Evolutionary conservation across 2,329 filamentous ascomycete genomes (phyloP).

Genomic region (Microcyclospora pomicola): DNA sequence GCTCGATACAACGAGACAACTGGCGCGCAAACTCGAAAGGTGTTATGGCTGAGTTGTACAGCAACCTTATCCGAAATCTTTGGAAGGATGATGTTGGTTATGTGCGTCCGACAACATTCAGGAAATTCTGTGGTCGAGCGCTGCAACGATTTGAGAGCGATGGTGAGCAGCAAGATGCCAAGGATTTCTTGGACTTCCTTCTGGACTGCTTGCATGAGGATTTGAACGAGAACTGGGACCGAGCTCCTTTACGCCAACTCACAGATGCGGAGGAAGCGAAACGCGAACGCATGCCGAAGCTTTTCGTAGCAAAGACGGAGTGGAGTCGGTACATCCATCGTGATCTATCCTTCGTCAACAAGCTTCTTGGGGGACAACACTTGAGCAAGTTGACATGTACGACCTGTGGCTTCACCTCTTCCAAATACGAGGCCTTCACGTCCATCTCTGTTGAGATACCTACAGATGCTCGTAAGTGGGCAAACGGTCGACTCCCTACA

Average conservation of each 20-base stretch:
- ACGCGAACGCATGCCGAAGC: slow-evolving; percentile 46
- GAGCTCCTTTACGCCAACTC: slow-evolving; percentile 42
- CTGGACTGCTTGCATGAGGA: slow-evolving; percentile 75
- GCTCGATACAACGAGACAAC: slow-evolving; percentile 43
- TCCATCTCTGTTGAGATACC: slow-evolving; percentile 58
- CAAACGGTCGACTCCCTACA: slow-evolving; percentile 1
- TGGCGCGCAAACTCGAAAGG: slow-evolving; percentile 51
- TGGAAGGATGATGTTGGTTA: slow-evolving; percentile 45
- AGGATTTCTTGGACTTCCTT: slow-evolving; percentile 72
- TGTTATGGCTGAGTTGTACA: slow-evolving; percentile 47
- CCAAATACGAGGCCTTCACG: slow-evolving; percentile 57
- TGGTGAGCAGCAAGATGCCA: slow-evolving; percentile 71
- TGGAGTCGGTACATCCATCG: slow-evolving; percentile 58
- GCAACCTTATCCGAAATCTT: slow-evolving; percentile 45
- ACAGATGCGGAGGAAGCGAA: slow-evolving; percentile 46
- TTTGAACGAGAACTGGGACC: slow-evolving; percentile 55
- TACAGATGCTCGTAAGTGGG: not conserved
- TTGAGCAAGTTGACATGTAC: slow-evolving; percentile 48
- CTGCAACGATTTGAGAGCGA: slow-evolving; percentile 43
- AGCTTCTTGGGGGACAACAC: slow-evolving; percentile 63
- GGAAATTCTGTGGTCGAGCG: slow-evolving; percentile 49
- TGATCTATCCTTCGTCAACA: slow-evolving; percentile 63
- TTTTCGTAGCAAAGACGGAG: slow-evolving; percentile 55
- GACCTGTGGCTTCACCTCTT: slow-evolving; percentile 48
- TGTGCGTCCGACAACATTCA: slow-evolving; percentile 33